Base-by-base conservation (phyloP, 2,329 filamentous ascomycete species). In the Diaporthe citrichinensis region DNA sequence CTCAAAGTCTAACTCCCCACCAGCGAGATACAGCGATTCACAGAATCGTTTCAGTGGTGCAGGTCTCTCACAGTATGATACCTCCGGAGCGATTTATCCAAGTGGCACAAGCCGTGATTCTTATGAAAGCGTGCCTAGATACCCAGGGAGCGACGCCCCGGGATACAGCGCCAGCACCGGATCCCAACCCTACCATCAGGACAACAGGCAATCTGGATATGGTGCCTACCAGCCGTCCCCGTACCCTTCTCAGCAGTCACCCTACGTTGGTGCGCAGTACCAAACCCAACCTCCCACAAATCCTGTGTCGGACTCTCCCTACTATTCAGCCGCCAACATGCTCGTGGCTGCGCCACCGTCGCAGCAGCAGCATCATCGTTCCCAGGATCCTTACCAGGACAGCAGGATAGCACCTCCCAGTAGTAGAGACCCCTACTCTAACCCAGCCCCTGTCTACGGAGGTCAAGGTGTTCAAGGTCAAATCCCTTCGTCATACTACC, bases 21-120 rank as follows among this genome's bases (percentile, higher is more conserved):
- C 86, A 91, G 89, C 86, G 81, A 88, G 89, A 83, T 90, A 90
- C 81, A 88, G 88, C 83, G 87, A 90, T 81, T 90, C 89, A 77
- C 85, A 89, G 84, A 88, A 77, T 78, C 74, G 77, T 39, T 75
- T 75, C 58, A 75, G 71, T 65, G 61, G 76, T 72, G 67, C 67
- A 59, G 80, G 69, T 81, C 80, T 78, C 78, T 74, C 77, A 28
- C 74, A 76, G 76, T 77, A 77, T 72, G 76, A 77, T 36, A 71
- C 57, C 69, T 73, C 73, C 69, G 57, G 49, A 55, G 34, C 34
- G 55, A 53, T 65, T 25, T 76, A 77, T 36, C 75, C 71, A 28
- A 76, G 46, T 15, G 71, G 73, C 34, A 61, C 69, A 39, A 71
- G 74, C 59, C 61, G 73, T 71, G 78, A 78, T 74, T 80, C 77